Percentiles rank a stretch among this genome's conserved stretches.
Conservation (phyloP, 2,329 filamentous ascomycete genomes). For the Trichoderma hamatum region DNA sequence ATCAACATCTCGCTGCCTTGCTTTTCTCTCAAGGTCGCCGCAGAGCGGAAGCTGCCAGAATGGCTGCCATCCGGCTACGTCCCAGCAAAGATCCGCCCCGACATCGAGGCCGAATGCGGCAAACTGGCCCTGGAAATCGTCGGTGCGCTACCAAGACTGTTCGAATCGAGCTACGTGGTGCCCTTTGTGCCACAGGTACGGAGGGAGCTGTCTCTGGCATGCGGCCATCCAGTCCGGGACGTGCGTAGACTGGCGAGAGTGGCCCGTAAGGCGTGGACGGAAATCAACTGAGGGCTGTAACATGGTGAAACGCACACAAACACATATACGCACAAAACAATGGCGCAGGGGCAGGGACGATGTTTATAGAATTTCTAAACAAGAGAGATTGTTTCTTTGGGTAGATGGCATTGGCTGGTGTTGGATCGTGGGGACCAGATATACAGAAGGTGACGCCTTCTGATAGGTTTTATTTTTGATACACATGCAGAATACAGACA, state of each 20-base stretch:
- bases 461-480: neutral
- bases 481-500: neutral
- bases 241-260: conserved; percentile 53
- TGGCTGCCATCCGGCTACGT: conserved; percentile 40
- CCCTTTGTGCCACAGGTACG: conserved; percentile 49
- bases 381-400: neutral
- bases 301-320: neutral
- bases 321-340: neutral
- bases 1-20: conserved; percentile 50
- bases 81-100: conserved; percentile 26
- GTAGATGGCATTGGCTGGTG: neutral
- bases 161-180: conserved; percentile 52
- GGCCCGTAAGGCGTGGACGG: conserved; percentile 55
- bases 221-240: conserved; percentile 57
- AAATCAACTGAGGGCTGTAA: conserved; percentile 35
- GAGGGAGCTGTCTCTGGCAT: conserved; percentile 53
- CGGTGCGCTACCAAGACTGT: conserved; percentile 50
- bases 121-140: conserved; percentile 54
- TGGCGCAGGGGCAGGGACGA: neutral
- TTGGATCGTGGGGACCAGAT: neutral
- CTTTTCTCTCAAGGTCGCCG: conserved; percentile 37
- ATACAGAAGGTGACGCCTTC: neutral
- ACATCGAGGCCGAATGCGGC: conserved; percentile 45
- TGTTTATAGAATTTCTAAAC: neutral
- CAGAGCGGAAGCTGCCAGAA: conserved; percentile 33